Evolutionary conservation across 768 basidiomycete genomes (phyloP), one percentile per base, ranked within the genome.

Genomic region (Termitomyces sp.): DNA sequence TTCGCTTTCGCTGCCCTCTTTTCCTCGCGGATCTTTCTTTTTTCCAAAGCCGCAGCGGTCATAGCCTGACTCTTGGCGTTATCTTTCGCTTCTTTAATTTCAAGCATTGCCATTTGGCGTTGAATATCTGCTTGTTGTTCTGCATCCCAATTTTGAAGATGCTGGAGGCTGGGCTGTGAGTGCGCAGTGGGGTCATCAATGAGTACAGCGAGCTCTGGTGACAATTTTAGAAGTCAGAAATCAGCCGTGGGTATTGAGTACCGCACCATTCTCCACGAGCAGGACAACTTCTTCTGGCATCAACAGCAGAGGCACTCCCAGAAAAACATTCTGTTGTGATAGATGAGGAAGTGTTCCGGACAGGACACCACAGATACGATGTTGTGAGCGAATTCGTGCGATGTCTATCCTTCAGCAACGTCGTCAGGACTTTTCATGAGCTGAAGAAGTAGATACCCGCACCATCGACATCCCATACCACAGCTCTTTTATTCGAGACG

Each of bases 291-390:
- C 97, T 72, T 99, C 97, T 0, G 93, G 92, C 73, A 92, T 83
- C 2, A 98, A 77, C 8, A 91, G 76, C 6, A 97, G 77, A 1
- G 97, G 97, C n/a, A 94, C 75, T 7, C 97, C 97, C 36, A 99
- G 79, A 69, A 99, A 99, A 2, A 90, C 84, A 76, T 99, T 99
- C 73, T 99, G 97, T 67, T 98, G 95, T 1, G 94, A 87, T 1
- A 98, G 80, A 69, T 95, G 93, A 2, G 97, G 95, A 14, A 99
- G 83, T 1, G 97, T 98, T 0, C 97, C 97, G 0, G 85, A 81
- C 47, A 98, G 74, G 47, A 93, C 77, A 38, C 96, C 95, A 66
- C 91, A 94, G 50, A 98, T 81, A 57, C 79, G 86, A 71, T 97
- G 87, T 64, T 86, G 74, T 33, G 89, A 83, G 40, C 97, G 91